phyloP scores from a whole-genome alignment of 164 flowering plant genomes.

The Taxillus chinensis region DNA sequence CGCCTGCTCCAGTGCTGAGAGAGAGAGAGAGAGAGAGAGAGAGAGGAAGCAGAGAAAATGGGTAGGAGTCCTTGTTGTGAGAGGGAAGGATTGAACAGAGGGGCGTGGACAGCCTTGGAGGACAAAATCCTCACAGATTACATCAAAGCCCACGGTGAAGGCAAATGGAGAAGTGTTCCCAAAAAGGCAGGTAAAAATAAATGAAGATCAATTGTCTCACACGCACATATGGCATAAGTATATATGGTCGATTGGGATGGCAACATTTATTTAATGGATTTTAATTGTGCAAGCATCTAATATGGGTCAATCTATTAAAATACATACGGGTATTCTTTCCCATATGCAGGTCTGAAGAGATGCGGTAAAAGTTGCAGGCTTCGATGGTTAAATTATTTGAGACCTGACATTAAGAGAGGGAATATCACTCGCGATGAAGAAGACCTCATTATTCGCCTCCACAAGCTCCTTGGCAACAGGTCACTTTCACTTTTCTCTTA shows the following conservation, averaged over 20 bases:
- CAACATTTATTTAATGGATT: no score
- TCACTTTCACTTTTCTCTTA: background rate
- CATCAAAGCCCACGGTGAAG: slow-evolving; percentile 4
- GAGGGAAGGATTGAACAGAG: slow-evolving; percentile 1
- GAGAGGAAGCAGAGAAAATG: background rate
- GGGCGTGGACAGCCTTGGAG: slow-evolving; percentile 1
- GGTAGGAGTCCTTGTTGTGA: slow-evolving; percentile 1
- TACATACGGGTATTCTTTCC: no score
- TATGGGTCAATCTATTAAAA: no score
- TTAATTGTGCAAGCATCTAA: no score
- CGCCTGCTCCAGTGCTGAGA: no score
- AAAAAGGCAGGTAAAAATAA: background rate
- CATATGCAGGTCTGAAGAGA: slow-evolving; percentile 8
- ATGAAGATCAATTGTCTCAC: slow-evolving; percentile 1
- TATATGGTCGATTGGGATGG: no score
- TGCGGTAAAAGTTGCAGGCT: slow-evolving; percentile 27
- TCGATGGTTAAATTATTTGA: slow-evolving; percentile 22
- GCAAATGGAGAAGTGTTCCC: slow-evolving; percentile 2
- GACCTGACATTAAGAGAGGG: slow-evolving; percentile 25
- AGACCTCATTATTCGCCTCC: slow-evolving; percentile 28
- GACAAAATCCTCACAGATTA: slow-evolving; percentile 3
- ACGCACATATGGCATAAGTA: background rate
- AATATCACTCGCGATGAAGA: slow-evolving; percentile 21
- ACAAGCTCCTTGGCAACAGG: slow-evolving; percentile 27
- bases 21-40: no score